Evolutionary conservation across 805 yeast species (phyloP).

Genomic region (Ogataea paradorogensis): DNA sequence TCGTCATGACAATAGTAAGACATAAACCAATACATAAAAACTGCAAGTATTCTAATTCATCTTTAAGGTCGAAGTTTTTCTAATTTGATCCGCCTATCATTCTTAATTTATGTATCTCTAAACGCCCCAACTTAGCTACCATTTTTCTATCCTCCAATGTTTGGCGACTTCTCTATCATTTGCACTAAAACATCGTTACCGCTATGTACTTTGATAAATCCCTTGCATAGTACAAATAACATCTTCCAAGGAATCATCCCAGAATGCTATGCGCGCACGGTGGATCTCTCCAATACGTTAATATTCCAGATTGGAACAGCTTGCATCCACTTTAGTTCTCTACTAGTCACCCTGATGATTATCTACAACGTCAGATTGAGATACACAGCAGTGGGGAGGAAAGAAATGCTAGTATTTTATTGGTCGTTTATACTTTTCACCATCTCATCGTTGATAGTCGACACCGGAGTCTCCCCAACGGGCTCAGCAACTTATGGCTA

Average conservation of each 20-base stretch:
- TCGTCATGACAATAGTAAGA: no score
- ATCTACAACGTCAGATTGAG: slow-evolving; percentile 75
- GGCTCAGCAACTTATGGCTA: slow-evolving; percentile 72
- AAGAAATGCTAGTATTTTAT: slow-evolving; percentile 77
- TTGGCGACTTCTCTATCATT: slow-evolving; percentile 61
- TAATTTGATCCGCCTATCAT: no score
- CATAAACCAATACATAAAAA: not conserved
- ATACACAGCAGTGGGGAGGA: slow-evolving; percentile 92
- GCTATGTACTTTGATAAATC: slow-evolving; percentile 69
- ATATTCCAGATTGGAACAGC: slow-evolving; percentile 88
- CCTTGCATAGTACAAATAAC: slow-evolving; percentile 35
- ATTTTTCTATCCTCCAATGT: slow-evolving; percentile 29
- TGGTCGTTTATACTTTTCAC: slow-evolving; percentile 56
- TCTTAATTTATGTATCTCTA: not conserved
- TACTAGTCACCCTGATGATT: slow-evolving; percentile 63
- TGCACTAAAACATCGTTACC: slow-evolving; percentile 75
- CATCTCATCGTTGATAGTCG: slow-evolving; percentile 71
- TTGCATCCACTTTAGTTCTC: slow-evolving; percentile 74
- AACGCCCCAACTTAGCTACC: slow-evolving; percentile 6
- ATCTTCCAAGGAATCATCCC: slow-evolving; percentile 65
- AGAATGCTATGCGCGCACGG: slow-evolving; percentile 78
- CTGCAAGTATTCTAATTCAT: not conserved
- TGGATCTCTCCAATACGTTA: slow-evolving; percentile 85
- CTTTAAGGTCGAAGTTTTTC: not conserved
- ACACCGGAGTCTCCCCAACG: slow-evolving; percentile 91